These are phyloP conservation scores for Oryza meridionalis DNA, from an alignment of 176 grass and related monocot species.

Conservation along the genomic window DNA sequence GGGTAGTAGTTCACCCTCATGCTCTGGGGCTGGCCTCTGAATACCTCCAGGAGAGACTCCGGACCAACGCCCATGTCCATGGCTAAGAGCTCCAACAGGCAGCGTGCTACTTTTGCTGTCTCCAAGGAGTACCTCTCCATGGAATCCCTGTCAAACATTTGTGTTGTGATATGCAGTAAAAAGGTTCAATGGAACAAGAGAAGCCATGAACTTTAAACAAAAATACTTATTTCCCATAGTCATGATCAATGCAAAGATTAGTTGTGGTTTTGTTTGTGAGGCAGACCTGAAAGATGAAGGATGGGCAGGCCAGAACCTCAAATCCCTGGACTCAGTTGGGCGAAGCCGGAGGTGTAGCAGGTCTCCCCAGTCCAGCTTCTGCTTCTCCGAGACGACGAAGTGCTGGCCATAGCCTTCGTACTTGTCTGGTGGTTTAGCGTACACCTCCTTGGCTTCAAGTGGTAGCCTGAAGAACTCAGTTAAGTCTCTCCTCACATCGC, in stretches of 20 bases:
- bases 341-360: slow-evolving; percentile 32
- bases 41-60: slow-evolving; percentile 31
- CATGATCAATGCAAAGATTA: neutral
- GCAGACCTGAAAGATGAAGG: slow-evolving; percentile 32
- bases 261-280: neutral
- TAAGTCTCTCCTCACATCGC: slow-evolving; percentile 31
- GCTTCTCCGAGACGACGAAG: slow-evolving; percentile 48
- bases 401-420: slow-evolving; percentile 52
- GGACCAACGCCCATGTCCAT: slow-evolving; percentile 50
- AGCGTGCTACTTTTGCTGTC: slow-evolving; percentile 32
- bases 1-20: slow-evolving; percentile 71
- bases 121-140: slow-evolving; percentile 58
- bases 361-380: slow-evolving; percentile 61
- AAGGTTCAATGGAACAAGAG: neutral
- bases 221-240: neutral
- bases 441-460: slow-evolving; percentile 39
- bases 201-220: neutral
- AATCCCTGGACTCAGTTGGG: slow-evolving; percentile 37
- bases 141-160: slow-evolving; percentile 33
- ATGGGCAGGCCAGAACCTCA: slow-evolving; percentile 47
- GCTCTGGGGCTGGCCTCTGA: slow-evolving; percentile 44
- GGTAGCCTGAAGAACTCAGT: slow-evolving; percentile 47
- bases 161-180: neutral
- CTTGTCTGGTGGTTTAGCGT: neutral
- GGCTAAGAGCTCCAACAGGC: slow-evolving; percentile 47